Base-by-base conservation (phyloP, 1,284 basidiomycete genomes). In the Tremellales sp. region DNA sequence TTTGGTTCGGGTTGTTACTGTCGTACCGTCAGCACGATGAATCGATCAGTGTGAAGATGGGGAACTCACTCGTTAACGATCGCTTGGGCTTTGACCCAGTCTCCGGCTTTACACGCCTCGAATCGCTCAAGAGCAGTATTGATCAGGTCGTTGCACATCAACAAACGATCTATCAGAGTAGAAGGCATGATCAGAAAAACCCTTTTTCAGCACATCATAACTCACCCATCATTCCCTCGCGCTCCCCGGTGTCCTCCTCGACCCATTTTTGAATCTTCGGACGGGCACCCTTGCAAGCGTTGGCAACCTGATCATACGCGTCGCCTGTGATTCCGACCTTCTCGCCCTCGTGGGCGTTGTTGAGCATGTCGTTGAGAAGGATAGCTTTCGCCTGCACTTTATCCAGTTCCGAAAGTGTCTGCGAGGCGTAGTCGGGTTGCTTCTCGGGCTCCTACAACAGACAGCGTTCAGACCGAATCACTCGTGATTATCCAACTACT, bases 191-290 rank as follows among this genome's bases (percentile, higher is more conserved):
- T 50, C 27, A 50, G 45, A 37, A 38, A n/a, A 10, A 13, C 36
- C 14, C n/a, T n/a, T 6, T 12, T 5, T 28, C 44, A 13, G 3
- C 14, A 16, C 16, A 31, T 31, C 10, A 31, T 4, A 7, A 73
- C 79, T 53, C 60, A 90, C 89, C 86, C 64, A 97, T 82, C 43
- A 89, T 86, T 86, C 89, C 26, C 71, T 94, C 90, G 34, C 83
- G 81, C 29, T 77, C 76, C 25, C 76, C 86, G 1, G 87, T 60
- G 53, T 70, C 92, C 58, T 97, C 89, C n/a, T 86, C 87, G 53
- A 98, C 89, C 94, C 94, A 97, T 61, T 93, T 94, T 69, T 98
- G 95, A 41, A 98, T 82, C 71, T 89, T 92, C 1, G 95, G 95
- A 47, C 94, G 81, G 2, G 94, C 93, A 40, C 81, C 81, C 24